These are phyloP conservation scores for Geranium brycei DNA, from an alignment of 345 rosid species.

Conservation along the genomic window DNA sequence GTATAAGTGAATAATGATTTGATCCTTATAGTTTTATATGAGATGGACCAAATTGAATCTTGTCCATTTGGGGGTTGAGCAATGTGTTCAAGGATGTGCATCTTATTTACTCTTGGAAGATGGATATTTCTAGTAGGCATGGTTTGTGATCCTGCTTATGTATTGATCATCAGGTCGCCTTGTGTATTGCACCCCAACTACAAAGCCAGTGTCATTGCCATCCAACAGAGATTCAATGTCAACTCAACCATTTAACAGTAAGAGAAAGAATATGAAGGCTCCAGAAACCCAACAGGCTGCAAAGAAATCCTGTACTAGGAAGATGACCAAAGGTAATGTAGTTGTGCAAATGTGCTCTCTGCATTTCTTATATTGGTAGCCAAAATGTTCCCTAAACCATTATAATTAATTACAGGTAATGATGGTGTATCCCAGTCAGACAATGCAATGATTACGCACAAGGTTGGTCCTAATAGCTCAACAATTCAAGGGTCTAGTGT, in stretches of 20 bases:
- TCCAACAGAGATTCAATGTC: slow-evolving; percentile 14
- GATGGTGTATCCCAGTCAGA: background rate
- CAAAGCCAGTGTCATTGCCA: slow-evolving; percentile 15
- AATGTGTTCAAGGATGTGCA: too few relatives aligned
- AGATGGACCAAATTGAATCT: too few relatives aligned
- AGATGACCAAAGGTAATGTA: slow-evolving; percentile 29
- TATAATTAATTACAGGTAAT: background rate
- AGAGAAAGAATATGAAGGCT: slow-evolving; percentile 29
- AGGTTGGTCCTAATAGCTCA: slow-evolving; percentile 1
- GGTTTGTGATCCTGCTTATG: too few relatives aligned
- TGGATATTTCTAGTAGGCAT: too few relatives aligned
- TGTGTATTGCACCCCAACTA: background rate
- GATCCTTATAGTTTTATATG: too few relatives aligned
- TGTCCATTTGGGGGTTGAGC: too few relatives aligned
- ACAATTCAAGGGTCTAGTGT: slow-evolving; percentile 30
- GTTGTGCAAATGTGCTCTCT: background rate
- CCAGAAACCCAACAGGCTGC: slow-evolving; percentile 22
- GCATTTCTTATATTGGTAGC: background rate
- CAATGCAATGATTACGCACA: slow-evolving; percentile 8
- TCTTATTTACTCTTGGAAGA: too few relatives aligned
- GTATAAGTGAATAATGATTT: too few relatives aligned
- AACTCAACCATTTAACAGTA: slow-evolving; percentile 23
- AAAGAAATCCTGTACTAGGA: slow-evolving; percentile 34
- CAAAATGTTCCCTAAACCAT: background rate
- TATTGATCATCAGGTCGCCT: background rate